Evolutionary conservation across 306 rosid species (phyloP), one percentile per base, ranked within the genome.

Genomic region (Sindora glabra): DNA sequence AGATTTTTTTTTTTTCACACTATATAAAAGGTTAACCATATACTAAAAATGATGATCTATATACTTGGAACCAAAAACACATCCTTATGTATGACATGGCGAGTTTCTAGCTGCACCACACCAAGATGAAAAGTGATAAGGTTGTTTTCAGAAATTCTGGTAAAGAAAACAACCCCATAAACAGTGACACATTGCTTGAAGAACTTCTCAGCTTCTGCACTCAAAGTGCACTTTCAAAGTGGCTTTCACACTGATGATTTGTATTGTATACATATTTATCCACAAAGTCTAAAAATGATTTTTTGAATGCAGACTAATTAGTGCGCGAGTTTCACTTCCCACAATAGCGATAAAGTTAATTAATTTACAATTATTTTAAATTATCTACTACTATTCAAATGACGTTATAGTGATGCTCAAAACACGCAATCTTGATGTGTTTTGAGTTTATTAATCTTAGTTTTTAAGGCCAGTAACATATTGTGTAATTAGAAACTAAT

Each of bases 371-470:
- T n/a, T n/a, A n/a, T n/a, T n/a, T n/a, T n/a, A n/a, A n/a, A n/a
- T 30, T 8, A 30, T 8, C 8, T 3, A 30, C 8, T n/a, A 3
- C 5, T 30, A 19, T 19, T 4, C 50, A 6, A 5, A 7, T 59
- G 73, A 65, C 46, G 58, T 44, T 19, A 13, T 2, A 34, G 23
- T 51, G 77, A 73, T 59, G 68, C 68, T 33, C n/a, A 42, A 40
- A 41, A 18, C 57, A 73, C 77, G 68, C 73, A 73, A 65, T 25
- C 50, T n/a, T n/a, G n/a, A n/a, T n/a, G n/a, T n/a, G n/a, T n/a
- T n/a, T n/a, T n/a, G n/a, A n/a, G 48, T 51, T 5, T 7, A 17
- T 56, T 57, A 64, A 12, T 64, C 76, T 71, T 64, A 2, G n/a
- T n/a, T n/a, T 15, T 3, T 9, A 37, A 63, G n/a, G n/a, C n/a